Percentiles rank a stretch among this genome's conserved stretches.
Conservation (phyloP, 495 filamentous ascomycete species). For the Aspergillus ostianus region DNA sequence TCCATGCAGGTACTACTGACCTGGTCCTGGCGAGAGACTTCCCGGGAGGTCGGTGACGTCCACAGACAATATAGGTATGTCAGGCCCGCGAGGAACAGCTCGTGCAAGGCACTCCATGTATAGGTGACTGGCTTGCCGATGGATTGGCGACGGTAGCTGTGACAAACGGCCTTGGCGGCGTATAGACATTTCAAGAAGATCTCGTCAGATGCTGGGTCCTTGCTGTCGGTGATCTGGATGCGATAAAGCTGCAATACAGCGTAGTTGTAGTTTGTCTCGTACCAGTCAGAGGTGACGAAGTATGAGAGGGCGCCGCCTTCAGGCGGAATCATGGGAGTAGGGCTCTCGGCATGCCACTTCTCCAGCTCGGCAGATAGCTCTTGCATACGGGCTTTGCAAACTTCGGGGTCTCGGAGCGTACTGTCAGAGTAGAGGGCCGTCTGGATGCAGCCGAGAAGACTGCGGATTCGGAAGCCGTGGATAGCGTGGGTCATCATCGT, state of each 20-base stretch:
- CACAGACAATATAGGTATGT: slow-evolving; percentile 22
- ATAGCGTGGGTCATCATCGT: slow-evolving; percentile 18
- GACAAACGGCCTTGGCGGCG: slow-evolving; percentile 13
- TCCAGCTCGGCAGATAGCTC: no score
- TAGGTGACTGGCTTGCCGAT: slow-evolving; percentile 1
- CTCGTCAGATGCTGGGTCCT: no score
- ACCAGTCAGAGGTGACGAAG: no score
- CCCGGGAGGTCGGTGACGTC: slow-evolving; percentile 4
- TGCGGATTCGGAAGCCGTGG: slow-evolving; percentile 17
- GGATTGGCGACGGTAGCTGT: slow-evolving; percentile 16
- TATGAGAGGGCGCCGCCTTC: no score
- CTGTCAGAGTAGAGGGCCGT: slow-evolving; percentile 12
- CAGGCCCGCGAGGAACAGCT: slow-evolving; percentile 19
- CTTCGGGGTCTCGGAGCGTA: neutral
- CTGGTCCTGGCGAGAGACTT: slow-evolving; percentile 2
- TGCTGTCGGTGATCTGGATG: no score
- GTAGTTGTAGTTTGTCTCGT: no score
- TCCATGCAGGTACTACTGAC: slow-evolving; percentile 18
- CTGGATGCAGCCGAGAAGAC: slow-evolving; percentile 12
- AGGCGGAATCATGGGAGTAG: no score
- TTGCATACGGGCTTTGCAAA: no score
- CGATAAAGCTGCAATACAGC: no score
- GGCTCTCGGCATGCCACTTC: no score
- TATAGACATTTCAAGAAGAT: slow-evolving; percentile 8
- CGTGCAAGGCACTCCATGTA: slow-evolving; percentile 17